Evolutionary conservation across 1,139 yeast genomes (phyloP).

Genomic region (Saccharomycopsis hybrid): DNA sequence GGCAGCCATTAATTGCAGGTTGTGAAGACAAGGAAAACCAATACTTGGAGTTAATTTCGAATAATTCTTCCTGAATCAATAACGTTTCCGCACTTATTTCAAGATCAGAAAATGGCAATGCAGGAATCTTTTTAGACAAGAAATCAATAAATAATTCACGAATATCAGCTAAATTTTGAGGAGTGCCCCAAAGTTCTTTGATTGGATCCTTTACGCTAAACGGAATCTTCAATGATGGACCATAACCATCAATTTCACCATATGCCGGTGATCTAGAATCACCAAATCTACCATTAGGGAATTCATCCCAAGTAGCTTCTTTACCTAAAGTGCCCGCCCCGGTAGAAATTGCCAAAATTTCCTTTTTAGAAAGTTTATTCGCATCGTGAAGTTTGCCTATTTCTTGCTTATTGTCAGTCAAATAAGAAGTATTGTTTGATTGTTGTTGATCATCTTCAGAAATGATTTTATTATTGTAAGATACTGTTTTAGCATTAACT

Average conservation of each 20-base stretch:
- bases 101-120: constrained; percentile 88
- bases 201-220: constrained; percentile 49
- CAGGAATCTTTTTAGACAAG: constrained; percentile 66
- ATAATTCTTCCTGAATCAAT: constrained; percentile 82
- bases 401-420: neutral
- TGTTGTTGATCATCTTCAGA: neutral
- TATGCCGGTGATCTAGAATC: constrained; percentile 96
- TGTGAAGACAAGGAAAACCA: constrained; percentile 91
- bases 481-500: neutral
- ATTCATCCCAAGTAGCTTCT: constrained; percentile 98
- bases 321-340: constrained; percentile 84
- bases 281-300: constrained; percentile 96
- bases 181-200: constrained; percentile 83
- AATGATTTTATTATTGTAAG: constrained; percentile 1
- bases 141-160: constrained; percentile 65
- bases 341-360: constrained; percentile 66
- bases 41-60: constrained; percentile 67
- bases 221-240: constrained; percentile 68
- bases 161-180: constrained; percentile 57
- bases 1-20: constrained; percentile 80
- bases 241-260: constrained; percentile 97
- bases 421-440: neutral
- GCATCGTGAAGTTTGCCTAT: neutral
- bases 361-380: constrained; percentile 38
- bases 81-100: constrained; percentile 87